These are phyloP conservation scores for Schwanniomyces vanrijiae DNA, from an alignment of 805 yeast species.

Conservation along the genomic window DNA sequence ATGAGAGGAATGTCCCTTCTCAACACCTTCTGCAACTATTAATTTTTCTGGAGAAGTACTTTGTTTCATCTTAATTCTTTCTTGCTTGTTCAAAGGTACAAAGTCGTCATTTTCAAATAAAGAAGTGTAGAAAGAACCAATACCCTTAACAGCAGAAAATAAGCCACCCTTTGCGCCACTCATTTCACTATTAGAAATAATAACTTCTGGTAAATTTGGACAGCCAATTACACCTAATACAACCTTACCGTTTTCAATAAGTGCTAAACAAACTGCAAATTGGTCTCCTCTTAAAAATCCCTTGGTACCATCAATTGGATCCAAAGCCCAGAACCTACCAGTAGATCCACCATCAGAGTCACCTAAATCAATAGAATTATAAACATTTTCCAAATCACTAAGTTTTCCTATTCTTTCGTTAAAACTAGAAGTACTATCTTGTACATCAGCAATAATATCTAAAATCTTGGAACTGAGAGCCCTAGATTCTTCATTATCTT, in stretches of 20 bases:
- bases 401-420: constrained; percentile 41
- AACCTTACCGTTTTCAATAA: constrained; percentile 82
- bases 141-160: constrained; percentile 65
- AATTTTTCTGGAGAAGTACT: constrained; percentile 47
- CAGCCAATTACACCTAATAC: constrained; percentile 94
- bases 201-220: constrained; percentile 74
- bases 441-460: constrained; percentile 55
- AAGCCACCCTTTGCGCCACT: constrained; percentile 61
- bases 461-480: constrained; percentile 56
- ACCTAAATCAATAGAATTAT: constrained; percentile 75
- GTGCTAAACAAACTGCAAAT: constrained; percentile 91
- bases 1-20: constrained; percentile 91
- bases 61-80: constrained; percentile 53
- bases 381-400: constrained; percentile 47
- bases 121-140: constrained; percentile 62
- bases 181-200: constrained; percentile 33
- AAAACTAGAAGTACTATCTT: constrained; percentile 39
- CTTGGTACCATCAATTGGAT: constrained; percentile 97
- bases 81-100: constrained; percentile 28
- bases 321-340: constrained; percentile 95
- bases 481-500: constrained; percentile 38
- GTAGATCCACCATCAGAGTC: constrained; percentile 71
- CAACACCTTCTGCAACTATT: constrained; percentile 89
- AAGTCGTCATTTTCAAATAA: constrained; percentile 38
- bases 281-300: constrained; percentile 96